Percentiles rank a stretch among this genome's conserved stretches.
Conservation (phyloP, 371 early-diverging fungal genomes). For the Mucor mucedo region DNA sequence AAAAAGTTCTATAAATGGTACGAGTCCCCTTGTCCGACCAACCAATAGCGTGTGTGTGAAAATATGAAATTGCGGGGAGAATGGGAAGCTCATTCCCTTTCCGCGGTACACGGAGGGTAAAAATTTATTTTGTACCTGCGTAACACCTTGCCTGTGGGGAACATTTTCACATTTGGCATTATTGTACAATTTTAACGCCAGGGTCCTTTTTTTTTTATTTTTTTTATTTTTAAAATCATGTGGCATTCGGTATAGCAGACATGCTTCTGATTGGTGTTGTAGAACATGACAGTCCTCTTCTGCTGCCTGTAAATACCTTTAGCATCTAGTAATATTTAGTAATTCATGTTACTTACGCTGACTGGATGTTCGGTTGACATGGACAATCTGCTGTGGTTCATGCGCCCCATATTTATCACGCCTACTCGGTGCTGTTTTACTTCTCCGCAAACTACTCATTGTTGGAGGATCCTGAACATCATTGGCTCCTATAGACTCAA, state of each 20-base stretch:
- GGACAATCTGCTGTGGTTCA: conserved; percentile 28
- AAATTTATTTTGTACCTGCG: neutral
- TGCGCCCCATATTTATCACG: conserved; percentile 23
- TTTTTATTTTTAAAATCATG: conserved; percentile 1
- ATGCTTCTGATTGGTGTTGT: conserved; percentile 1
- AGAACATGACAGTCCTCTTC: neutral
- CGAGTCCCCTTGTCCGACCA: neutral
- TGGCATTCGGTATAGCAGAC: neutral
- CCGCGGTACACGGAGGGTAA: neutral
- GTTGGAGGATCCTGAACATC: neutral
- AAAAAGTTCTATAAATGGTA: neutral
- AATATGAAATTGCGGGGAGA: conserved; percentile 7
- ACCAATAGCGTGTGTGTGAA: conserved; percentile 13
- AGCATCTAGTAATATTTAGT: neutral
- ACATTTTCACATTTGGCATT: neutral
- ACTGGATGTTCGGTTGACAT: conserved; percentile 35
- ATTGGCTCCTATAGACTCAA: conserved; percentile 6
- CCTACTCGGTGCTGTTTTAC: conserved; percentile 22
- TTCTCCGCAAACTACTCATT: conserved; percentile 11
- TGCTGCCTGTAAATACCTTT: neutral
- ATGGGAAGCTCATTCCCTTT: neutral
- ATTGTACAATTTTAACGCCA: neutral
- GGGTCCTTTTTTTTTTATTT: neutral
- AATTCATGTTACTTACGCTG: conserved; percentile 21
- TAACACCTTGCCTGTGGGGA: neutral